Evolutionary conservation across 140 eudicot species (phyloP), one percentile per base, ranked within the genome.

Genomic region (Senecio squalidus): DNA sequence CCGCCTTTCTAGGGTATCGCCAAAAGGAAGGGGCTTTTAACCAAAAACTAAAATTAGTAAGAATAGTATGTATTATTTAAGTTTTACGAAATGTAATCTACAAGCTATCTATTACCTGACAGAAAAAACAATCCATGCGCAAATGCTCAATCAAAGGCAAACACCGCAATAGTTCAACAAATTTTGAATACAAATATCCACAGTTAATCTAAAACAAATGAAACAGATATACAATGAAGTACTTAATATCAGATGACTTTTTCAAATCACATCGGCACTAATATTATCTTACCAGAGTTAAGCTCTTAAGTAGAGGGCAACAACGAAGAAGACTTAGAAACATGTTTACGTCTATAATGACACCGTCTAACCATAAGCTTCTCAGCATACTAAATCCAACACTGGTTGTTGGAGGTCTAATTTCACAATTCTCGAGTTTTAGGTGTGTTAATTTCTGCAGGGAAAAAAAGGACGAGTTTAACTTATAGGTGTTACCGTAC

Each of bases 301-400:
- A 38, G 25, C 64, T 38, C 50, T 58, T 58, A 27, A 58, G 49
- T 38, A 38, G 6, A 21, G 64, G 50, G 29, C 62, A 55, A 10
- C 29, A 30, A 10, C 62, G 9, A 30, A 55, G 24, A 8, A 31
- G 33, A 31, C 17, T 17, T 6, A 54, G 8, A 55, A 55, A 29
- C 26, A 18, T 18, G 17, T 31, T 16, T 7, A 2, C 17, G 60
- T 24, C n/a, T 6, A 55, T 55, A 13, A 17, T 18, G 9, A 20
- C 62, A 4, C 33, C 33, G 38, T 33, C 17, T 17, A 55, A 33
- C 45, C 45, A 9, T 55, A 55, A 33, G 25, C 29, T 55, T 55
- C 17, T 33, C 3, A 55, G 62, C 62, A 44, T 55, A 9, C 21
- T 13, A 17, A 55, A 55, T 17, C 28, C 18, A 33, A 33, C 18